Evolutionary conservation across 1,139 yeast species (phyloP), one percentile per base, ranked within the genome.

Genomic region (Diutina siamensis): DNA sequence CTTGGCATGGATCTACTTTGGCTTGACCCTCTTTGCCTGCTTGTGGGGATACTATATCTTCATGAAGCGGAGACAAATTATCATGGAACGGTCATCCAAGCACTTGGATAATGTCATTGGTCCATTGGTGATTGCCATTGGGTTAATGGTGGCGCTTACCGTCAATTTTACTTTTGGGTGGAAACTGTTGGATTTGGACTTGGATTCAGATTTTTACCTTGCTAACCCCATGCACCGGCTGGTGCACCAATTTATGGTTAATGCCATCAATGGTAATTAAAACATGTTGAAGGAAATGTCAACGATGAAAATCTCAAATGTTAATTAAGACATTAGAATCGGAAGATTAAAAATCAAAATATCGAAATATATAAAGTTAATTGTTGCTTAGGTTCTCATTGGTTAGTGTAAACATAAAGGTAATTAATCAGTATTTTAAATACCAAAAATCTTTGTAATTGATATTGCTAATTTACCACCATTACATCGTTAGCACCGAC

Each of bases 31-130:
- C 28, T 87, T 89, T 60, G 72, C 87, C 44, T 92, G 94, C 45
- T 54, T 78, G 35, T 92, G 98, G 98, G 95, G 96, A 20, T 92
- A 87, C 64, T 74, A 70, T 53, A 78, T 83, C 47, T 92, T 85
- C 63, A 65, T 76, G 60, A 72, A 68, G 53, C 78, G 98, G 59
- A 70, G 92, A 54, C 72, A 71, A 40, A 74, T 83, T 50, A 92
- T 92, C 59, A 76, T 73, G 60, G 82, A 80, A 59, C 78, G 97
- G 61, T 82, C 88, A 40, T 94, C 92, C 47, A 76, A 74, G 56
- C 97, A 89, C 62, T 71, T 92, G 56, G 98, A 92, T 63, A 87
- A 86, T 48, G 81, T 94, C 46, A 57, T 84, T 49, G 98, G 98
- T 4, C 98, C 98, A 0, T 60, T 92, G 49, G 65, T 89, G 25